These are phyloP conservation scores for Taiwanofungus camphoratus DNA, from an alignment of 1,284 basidiomycete genomes.

Conservation along the genomic window DNA sequence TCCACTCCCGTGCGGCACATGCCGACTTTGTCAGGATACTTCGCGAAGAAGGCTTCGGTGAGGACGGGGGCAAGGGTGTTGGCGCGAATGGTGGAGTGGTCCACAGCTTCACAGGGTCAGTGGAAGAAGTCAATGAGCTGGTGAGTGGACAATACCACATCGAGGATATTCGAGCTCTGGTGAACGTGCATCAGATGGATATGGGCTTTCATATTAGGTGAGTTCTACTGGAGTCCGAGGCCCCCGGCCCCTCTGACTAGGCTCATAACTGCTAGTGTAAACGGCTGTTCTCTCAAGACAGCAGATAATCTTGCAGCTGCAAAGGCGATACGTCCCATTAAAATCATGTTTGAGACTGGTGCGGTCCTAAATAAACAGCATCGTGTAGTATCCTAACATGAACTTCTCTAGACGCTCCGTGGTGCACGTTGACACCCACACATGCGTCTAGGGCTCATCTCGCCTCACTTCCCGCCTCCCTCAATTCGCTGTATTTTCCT, in stretches of 20 bases:
- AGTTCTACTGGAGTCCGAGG: background rate
- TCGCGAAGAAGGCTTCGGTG: slow-evolving; percentile 57
- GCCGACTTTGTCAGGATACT: slow-evolving; percentile 68
- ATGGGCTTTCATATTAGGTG: slow-evolving; percentile 71
- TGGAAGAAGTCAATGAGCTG: slow-evolving; percentile 64
- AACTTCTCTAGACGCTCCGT: slow-evolving; percentile 67
- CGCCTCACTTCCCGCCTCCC: slow-evolving; percentile 42
- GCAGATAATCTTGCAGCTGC: slow-evolving; percentile 62
- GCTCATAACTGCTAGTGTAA: slow-evolving; percentile 40
- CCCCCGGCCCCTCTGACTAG: background rate
- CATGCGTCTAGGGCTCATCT: slow-evolving; percentile 68
- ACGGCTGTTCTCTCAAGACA: slow-evolving; percentile 85
- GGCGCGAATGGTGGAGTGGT: slow-evolving; percentile 74
- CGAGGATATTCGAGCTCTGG: background rate
- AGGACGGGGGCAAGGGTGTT: slow-evolving; percentile 46
- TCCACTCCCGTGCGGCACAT: slow-evolving; percentile 80
- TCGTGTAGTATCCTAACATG: background rate
- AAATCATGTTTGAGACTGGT: slow-evolving; percentile 79
- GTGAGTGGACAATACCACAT: slow-evolving; percentile 34
- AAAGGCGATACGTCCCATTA: slow-evolving; percentile 56
- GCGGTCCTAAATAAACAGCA: background rate
- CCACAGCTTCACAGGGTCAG: slow-evolving; percentile 81
- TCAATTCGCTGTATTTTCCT: slow-evolving; percentile 51
- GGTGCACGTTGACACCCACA: slow-evolving; percentile 77
- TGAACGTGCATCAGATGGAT: slow-evolving; percentile 38